Percentiles rank a stretch among this genome's conserved stretches.
Evolutionary conservation across 1,284 basidiomycete species (phyloP).

Genomic region (Athelia sp.): DNA sequence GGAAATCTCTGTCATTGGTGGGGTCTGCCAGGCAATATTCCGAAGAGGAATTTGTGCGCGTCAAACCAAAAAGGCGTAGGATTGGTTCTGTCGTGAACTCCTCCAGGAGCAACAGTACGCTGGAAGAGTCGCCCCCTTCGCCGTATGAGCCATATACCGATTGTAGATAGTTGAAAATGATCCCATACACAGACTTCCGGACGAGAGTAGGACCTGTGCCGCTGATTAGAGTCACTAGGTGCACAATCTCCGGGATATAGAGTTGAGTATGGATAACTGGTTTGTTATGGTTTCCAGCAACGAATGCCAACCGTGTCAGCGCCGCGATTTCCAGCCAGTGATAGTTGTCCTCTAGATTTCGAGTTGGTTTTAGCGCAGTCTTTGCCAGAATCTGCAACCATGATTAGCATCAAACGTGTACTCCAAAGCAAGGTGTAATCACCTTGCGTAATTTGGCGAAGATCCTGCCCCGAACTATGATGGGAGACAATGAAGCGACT

Average conservation of each 20-base stretch:
- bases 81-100: slow-evolving; percentile 54
- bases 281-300: slow-evolving; percentile 65
- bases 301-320: slow-evolving; percentile 67
- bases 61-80: slow-evolving; percentile 73
- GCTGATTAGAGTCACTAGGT: slow-evolving; percentile 72
- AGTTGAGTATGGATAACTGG: slow-evolving; percentile 66
- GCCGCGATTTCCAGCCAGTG: slow-evolving; percentile 85
- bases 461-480: slow-evolving; percentile 73
- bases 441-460: slow-evolving; percentile 78
- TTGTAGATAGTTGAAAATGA: slow-evolving; percentile 78
- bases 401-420: slow-evolving; percentile 6
- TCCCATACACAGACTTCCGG: slow-evolving; percentile 77
- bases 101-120: slow-evolving; percentile 57
- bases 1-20: slow-evolving; percentile 51
- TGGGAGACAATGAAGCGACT: slow-evolving; percentile 69
- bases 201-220: slow-evolving; percentile 71
- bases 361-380: slow-evolving; percentile 60
- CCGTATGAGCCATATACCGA: slow-evolving; percentile 57
- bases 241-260: slow-evolving; percentile 78
- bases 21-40: slow-evolving; percentile 58
- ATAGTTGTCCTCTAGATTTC: slow-evolving; percentile 61
- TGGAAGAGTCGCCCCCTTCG: slow-evolving; percentile 53
- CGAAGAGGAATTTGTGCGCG: slow-evolving; percentile 51
- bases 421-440: slow-evolving; percentile 10
- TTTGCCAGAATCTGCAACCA: slow-evolving; percentile 62